Evolutionary conservation across 257 asterid genomes (phyloP).

Genomic region (Gentiana straminea): DNA sequence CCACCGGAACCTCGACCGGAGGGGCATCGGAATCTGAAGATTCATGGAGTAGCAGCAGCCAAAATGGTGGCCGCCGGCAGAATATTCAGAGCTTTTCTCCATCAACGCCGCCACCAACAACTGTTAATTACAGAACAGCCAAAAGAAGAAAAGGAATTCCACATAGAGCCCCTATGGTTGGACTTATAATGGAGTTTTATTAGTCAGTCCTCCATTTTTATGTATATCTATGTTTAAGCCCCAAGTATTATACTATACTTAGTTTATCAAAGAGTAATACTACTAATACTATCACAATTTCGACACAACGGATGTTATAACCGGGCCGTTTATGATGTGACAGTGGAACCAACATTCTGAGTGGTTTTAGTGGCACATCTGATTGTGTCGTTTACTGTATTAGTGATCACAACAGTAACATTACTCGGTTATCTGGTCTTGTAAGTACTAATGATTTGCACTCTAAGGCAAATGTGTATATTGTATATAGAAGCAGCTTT

Average conservation of each 20-base stretch:
- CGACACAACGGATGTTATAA: background rate
- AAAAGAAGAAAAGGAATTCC: conserved; percentile 88
- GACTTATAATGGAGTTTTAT: conserved; percentile 31
- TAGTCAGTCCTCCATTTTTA: conserved; percentile 8
- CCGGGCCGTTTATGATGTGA: background rate
- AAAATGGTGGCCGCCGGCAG: conserved; percentile 18
- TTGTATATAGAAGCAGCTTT: conserved; percentile 35
- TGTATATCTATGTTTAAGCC: conserved; percentile 12
- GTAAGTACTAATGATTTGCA: conserved; percentile 13
- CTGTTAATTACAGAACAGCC: conserved; percentile 38
- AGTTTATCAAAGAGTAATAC: too few species aligned
- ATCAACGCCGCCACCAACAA: conserved; percentile 79
- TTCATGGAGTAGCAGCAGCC: conserved; percentile 43
- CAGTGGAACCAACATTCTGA: too few species aligned
- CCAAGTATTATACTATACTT: background rate
- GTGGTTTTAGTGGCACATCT: too few species aligned
- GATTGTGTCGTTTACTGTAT: too few species aligned
- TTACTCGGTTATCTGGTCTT: background rate
- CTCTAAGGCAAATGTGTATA: conserved; percentile 16
- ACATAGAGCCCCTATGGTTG: conserved; percentile 82
- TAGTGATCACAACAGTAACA: too few species aligned
- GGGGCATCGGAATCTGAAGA: conserved; percentile 38
- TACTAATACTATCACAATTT: background rate
- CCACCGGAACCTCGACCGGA: too few species aligned
- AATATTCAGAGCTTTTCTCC: conserved; percentile 49